These are phyloP conservation scores for Andrographis paniculata DNA, from an alignment of 305 asterid genomes.

Conservation along the genomic window DNA sequence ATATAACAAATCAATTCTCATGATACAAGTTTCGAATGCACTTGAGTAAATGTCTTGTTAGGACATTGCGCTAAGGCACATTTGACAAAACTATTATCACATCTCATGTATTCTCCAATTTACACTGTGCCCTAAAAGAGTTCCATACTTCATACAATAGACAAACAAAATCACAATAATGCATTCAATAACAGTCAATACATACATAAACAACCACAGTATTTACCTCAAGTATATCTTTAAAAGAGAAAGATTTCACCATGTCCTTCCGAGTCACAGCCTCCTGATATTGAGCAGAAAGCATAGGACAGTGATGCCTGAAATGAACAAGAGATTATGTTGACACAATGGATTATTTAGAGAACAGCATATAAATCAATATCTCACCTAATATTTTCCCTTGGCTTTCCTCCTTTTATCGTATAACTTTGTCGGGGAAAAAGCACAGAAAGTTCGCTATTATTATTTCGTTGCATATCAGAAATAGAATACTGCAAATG, in stretches of 20 bases:
- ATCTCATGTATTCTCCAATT: too few species aligned
- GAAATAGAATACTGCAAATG: constrained; percentile 27
- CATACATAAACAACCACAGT: neutral
- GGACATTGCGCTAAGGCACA: too few species aligned
- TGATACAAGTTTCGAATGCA: too few species aligned
- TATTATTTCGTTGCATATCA: constrained; percentile 18
- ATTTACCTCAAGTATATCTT: constrained; percentile 56
- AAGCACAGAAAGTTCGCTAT: constrained; percentile 31
- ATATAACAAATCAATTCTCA: too few species aligned
- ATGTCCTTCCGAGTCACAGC: constrained; percentile 85
- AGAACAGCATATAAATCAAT: constrained; percentile 9
- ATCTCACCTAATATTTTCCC: constrained; percentile 55
- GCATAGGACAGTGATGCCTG: constrained; percentile 70
- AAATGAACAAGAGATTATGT: too few species aligned
- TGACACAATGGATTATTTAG: too few species aligned
- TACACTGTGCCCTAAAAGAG: too few species aligned
- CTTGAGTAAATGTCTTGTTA: too few species aligned
- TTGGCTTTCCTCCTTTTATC: constrained; percentile 60
- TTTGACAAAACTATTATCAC: too few species aligned
- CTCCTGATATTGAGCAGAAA: constrained; percentile 79
- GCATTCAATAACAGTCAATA: too few species aligned
- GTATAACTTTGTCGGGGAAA: constrained; percentile 81
- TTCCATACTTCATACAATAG: too few species aligned
- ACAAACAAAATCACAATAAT: too few species aligned
- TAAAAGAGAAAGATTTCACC: constrained; percentile 47